A percentile compares a stretch with the other conserved stretches of the same genome.
Conservation (phyloP, 108 stramenopile genomes). For the Stephanodiscus triporus region DNA sequence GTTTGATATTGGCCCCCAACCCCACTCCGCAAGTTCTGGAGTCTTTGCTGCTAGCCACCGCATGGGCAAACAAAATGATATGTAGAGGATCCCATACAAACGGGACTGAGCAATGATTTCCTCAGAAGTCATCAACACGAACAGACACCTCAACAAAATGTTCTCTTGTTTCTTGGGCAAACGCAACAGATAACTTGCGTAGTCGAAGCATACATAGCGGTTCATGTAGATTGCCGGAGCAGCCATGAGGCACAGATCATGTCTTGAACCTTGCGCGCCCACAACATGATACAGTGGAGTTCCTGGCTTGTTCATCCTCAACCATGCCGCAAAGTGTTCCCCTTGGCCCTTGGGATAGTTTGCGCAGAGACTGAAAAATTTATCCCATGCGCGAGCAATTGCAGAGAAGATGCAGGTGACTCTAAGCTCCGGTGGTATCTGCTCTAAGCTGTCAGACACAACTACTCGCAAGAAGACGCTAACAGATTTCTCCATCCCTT, state of each 20-base stretch:
- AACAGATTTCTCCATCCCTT: not conserved
- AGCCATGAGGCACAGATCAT: conserved; percentile 1
- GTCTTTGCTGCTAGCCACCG: conserved; percentile 15
- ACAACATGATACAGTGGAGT: conserved; percentile 5
- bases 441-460: not conserved
- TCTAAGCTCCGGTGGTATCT: not conserved
- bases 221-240: conserved; percentile 12
- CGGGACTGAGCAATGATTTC: conserved; percentile 6
- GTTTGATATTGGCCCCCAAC: conserved; percentile 4
- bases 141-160: conserved; percentile 2
- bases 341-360: conserved; percentile 20
- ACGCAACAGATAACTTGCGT: not conserved
- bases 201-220: not conserved
- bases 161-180: not conserved
- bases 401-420: not conserved
- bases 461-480: not conserved
- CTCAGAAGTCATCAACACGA: conserved; percentile 5
- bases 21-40: conserved; percentile 6
- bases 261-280: conserved; percentile 5
- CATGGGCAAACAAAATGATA: conserved; percentile 4
- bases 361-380: not conserved
- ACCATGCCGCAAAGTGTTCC: not conserved
- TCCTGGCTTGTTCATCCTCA: conserved; percentile 6
- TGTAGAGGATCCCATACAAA: not conserved
- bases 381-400: conserved; percentile 6